Evolutionary conservation across 2,329 filamentous ascomycete species (phyloP).

Genomic region (Ceratocystis lukuohia): DNA sequence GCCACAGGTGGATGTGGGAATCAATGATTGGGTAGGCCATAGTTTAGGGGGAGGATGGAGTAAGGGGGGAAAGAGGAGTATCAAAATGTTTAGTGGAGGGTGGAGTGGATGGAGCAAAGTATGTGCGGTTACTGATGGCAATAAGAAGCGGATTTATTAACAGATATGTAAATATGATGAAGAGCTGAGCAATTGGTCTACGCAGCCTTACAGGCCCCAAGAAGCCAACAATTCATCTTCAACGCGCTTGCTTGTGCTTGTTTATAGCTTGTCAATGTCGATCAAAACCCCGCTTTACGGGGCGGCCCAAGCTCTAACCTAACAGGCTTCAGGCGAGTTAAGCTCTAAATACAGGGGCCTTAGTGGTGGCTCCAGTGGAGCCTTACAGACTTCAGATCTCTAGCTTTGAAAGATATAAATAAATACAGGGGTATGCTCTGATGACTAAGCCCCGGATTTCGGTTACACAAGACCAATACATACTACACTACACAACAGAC

Average conservation of each 20-base stretch:
- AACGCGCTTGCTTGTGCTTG: background rate
- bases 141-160: too few relatives aligned
- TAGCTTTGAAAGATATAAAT: background rate
- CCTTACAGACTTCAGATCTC: background rate
- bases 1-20: slow-evolving; percentile 84
- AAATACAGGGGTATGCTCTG: background rate
- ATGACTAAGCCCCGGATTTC: background rate
- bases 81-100: too few relatives aligned
- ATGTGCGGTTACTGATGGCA: too few relatives aligned
- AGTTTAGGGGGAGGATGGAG: slow-evolving; percentile 14
- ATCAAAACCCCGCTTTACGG: background rate
- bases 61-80: background rate
- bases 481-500: background rate
- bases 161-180: too few relatives aligned
- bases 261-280: background rate
- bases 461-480: background rate
- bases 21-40: slow-evolving; percentile 56
- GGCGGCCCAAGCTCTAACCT: background rate
- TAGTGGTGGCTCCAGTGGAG: background rate
- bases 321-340: background rate
- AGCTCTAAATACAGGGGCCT: background rate
- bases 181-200: too few relatives aligned
- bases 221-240: slow-evolving; percentile 2
- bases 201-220: background rate
- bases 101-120: too few relatives aligned